Conservation (phyloP, 2,329 filamentous ascomycete species). For the Colletotrichum sublineola region DNA sequence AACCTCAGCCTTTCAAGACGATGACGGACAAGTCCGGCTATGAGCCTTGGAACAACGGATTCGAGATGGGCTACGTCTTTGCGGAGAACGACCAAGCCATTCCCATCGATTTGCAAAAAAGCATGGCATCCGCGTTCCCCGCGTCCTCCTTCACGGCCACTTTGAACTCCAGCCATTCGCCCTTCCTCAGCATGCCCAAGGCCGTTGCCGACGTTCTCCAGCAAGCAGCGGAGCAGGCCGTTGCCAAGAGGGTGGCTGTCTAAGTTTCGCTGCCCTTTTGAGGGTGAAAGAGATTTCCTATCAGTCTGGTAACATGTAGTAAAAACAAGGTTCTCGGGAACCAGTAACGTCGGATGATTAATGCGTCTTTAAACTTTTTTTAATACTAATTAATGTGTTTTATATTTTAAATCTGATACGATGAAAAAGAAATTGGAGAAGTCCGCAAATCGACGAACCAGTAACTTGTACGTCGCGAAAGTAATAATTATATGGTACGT, state of each 20-base stretch:
- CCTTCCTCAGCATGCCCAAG: slow-evolving; percentile 31
- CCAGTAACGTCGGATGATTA: neutral
- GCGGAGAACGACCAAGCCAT: slow-evolving; percentile 45
- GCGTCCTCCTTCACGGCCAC: slow-evolving; percentile 39
- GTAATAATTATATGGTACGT: too few species aligned
- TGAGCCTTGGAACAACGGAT: slow-evolving; percentile 48
- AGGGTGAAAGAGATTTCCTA: too few species aligned
- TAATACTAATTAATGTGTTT: too few species aligned
- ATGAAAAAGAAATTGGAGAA: too few species aligned
- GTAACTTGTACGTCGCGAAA: too few species aligned
- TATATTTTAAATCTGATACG: too few species aligned
- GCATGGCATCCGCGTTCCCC: slow-evolving; percentile 46
- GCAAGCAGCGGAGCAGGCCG: slow-evolving; percentile 3
- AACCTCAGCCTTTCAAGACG: slow-evolving; percentile 23
- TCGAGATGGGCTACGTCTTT: slow-evolving; percentile 46
- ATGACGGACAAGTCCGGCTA: slow-evolving; percentile 44
- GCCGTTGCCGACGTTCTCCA: slow-evolving; percentile 19
- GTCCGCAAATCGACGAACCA: too few species aligned
- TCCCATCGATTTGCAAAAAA: slow-evolving; percentile 39
- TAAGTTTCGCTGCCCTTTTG: neutral
- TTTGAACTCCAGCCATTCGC: slow-evolving; percentile 20
- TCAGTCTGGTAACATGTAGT: too few species aligned
- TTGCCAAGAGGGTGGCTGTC: neutral
- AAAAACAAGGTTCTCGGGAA: neutral
- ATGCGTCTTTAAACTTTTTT: neutral